phyloP scores from a whole-genome alignment of 169 alveolate species.

The Plasmodium fragile region DNA sequence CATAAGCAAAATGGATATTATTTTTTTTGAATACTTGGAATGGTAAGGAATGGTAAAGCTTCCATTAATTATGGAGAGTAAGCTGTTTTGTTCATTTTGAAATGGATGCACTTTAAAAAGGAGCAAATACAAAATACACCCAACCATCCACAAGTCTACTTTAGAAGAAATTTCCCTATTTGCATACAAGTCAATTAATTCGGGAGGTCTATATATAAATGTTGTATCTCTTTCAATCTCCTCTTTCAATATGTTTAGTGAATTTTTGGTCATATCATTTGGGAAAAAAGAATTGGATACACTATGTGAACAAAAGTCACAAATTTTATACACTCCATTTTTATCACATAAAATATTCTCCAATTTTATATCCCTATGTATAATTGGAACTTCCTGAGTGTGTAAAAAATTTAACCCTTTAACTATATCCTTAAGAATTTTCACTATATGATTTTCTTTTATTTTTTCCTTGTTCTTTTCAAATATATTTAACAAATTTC shows the following conservation, averaged over 20 bases:
- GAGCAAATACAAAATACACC: constrained; percentile 89
- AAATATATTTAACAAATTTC: constrained; percentile 81
- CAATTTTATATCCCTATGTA: constrained; percentile 92
- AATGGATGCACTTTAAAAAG: constrained; percentile 80
- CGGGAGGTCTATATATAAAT: constrained; percentile 94
- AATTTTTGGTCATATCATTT: constrained; percentile 42
- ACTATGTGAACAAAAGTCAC: constrained; percentile 93
- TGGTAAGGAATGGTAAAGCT: constrained; percentile 49
- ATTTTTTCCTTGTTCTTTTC: constrained; percentile 88
- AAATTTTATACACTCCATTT: constrained; percentile 86
- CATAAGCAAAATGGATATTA: constrained; percentile 46
- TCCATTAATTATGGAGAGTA: constrained; percentile 78
- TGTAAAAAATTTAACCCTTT: constrained; percentile 86
- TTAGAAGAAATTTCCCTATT: constrained; percentile 83
- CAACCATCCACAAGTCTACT: constrained; percentile 93
- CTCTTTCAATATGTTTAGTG: constrained; percentile 83
- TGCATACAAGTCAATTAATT: constrained; percentile 90
- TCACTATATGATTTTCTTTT: constrained; percentile 79
- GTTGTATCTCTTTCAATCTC: constrained; percentile 90
- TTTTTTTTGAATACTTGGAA: constrained; percentile 50
- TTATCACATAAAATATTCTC: constrained; percentile 71
- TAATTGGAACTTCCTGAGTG: constrained; percentile 88
- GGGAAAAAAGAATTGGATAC: constrained; percentile 75
- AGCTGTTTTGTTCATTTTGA: constrained; percentile 76
- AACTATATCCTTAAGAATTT: constrained; percentile 70